These are phyloP conservation scores for Mesembryanthemum crystallinum DNA, from an alignment of 148 eudicot genomes.

Conservation along the genomic window DNA sequence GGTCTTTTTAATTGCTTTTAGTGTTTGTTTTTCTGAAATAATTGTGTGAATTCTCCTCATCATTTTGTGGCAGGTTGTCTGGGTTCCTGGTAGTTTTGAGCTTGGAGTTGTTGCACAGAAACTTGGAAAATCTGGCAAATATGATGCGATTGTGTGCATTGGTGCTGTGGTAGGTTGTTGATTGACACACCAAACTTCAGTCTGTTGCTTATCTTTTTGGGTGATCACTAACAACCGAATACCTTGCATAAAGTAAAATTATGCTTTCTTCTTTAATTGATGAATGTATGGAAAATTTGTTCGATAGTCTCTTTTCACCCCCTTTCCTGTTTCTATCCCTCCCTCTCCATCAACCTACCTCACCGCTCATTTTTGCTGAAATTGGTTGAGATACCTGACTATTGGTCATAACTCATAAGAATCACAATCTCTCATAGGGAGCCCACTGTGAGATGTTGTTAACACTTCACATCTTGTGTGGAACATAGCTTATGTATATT, in stretches of 20 bases:
- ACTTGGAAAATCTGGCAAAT: conserved; percentile 89
- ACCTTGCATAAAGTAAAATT: not conserved
- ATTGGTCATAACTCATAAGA: not conserved
- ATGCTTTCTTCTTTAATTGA: not conserved
- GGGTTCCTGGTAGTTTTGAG: conserved; percentile 99
- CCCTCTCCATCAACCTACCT: not conserved
- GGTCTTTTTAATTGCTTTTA: not conserved
- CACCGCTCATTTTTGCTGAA: not conserved
- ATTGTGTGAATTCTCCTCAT: not conserved
- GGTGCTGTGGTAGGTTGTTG: conserved; percentile 87
- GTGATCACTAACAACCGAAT: not conserved
- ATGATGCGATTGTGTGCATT: conserved; percentile 82
- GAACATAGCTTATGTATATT: not conserved
- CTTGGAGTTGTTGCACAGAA: conserved; percentile 82
- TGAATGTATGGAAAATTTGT: not conserved
- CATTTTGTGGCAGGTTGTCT: conserved; percentile 58
- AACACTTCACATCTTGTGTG: not conserved
- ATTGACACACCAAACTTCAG: not conserved
- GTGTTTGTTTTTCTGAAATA: not conserved
- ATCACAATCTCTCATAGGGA: not conserved
- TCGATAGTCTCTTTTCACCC: not conserved
- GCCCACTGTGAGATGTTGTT: not conserved
- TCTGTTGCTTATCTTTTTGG: conserved; percentile 11
- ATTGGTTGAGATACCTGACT: not conserved
- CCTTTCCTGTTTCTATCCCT: not conserved